Evolutionary conservation across 345 rosid species (phyloP), one percentile per base, ranked within the genome.

Genomic region (Lepidium didymum): DNA sequence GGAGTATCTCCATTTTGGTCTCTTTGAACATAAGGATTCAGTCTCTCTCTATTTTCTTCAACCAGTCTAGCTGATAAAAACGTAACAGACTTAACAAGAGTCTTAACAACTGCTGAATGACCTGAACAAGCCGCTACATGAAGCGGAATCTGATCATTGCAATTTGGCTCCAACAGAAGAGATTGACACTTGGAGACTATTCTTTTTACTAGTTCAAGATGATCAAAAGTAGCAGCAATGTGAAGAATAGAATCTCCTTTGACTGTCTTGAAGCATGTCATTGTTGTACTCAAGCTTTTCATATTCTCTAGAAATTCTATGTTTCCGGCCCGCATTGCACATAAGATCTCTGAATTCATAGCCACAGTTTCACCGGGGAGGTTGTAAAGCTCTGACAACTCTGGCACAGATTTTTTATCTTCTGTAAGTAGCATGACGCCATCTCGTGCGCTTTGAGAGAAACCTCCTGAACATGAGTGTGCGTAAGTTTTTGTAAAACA

Each of bases 1-100:
- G 84, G 34, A 2, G 84, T 74, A 31, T 74, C 37, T 42, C 74
- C 83, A 11, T 68, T 6, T 6, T 0, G 10, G n/a, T 80, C 56
- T 13, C 10, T 47, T 7, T 56, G 0, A 45, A 33, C 4, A 56
- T 56, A 68, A 1, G 13, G 3, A 23, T 58, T 25, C 5, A 23
- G 27, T 5, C 2, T 8, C 34, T 58, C 33, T 7, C 5, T 45
- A 12, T 27, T 37, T 41, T 59, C 37, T 43, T 41, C 50, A 41
- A n/a, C 7, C 6, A 52, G 14, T 50, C 15, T 11, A 50, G n/a
- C 4, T 25, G 55, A 23, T 5, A 29, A 29, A 29, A 7, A 29
- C 7, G 1, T 5, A 5, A 29, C 4, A 7, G 7, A 29, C 7
- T 1, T 6, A 23, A 67, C 55, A 18, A 67, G 55, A 36, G 5